Percentiles rank a stretch among this genome's conserved stretches.
Conservation (phyloP, 345 rosid species). For the Aquilaria sinensis region DNA sequence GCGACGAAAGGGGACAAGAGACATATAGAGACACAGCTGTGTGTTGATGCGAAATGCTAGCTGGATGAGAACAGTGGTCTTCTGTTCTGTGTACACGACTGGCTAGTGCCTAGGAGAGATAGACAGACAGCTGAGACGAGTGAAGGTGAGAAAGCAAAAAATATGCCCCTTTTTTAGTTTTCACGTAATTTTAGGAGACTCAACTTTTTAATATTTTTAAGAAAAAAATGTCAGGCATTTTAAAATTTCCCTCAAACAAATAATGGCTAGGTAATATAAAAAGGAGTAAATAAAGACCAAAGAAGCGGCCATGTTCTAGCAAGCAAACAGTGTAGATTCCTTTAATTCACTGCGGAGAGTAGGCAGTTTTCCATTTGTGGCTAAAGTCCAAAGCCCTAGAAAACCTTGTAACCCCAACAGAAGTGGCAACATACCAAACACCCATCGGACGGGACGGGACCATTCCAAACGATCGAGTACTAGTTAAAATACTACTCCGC, state of each 20-base stretch:
- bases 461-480: no score
- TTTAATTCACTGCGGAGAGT: constrained; percentile 15
- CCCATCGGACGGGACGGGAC: neutral
- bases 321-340: constrained; percentile 32
- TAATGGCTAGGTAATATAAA: neutral
- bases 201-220: no score
- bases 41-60: no score
- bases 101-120: no score
- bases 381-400: constrained; percentile 30
- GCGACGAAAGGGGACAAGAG: no score
- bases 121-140: no score
- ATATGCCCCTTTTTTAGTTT: no score
- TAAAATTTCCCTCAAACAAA: neutral
- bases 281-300: neutral
- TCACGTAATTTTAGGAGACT: neutral
- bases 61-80: no score
- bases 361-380: constrained; percentile 56
- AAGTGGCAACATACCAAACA: constrained; percentile 36
- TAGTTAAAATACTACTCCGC: no score
- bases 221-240: neutral
- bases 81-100: no score
- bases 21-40: no score
- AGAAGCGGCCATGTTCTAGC: neutral
- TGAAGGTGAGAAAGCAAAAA: no score
- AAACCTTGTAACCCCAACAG: constrained; percentile 33